Base-by-base conservation (phyloP, 2,329 filamentous ascomycete genomes). In the Amylocarpus encephaloides region DNA sequence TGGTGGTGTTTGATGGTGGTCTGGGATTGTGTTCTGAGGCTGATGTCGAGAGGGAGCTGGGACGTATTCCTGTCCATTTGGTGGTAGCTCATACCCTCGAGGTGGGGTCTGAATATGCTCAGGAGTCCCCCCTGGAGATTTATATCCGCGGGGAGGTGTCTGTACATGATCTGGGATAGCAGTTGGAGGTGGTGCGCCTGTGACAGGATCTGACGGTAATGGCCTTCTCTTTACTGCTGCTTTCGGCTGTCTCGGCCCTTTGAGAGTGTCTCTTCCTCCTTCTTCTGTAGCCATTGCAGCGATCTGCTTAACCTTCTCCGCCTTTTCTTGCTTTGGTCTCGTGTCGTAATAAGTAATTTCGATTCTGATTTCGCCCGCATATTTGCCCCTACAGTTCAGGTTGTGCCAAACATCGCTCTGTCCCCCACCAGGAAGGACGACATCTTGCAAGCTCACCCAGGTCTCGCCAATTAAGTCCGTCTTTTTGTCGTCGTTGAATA, bases 401-500 rank as follows among this genome's bases (percentile, higher is more conserved):
- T 76, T 83, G 66, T 96, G 91, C 93, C 93, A 98, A 49, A 88
- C 75, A 68, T 98, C 93, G 64, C 80, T 90, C 70, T 96, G 89
- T n/a, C 93, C 91, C 43, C 93, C 93, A 43, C 93, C 91, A 1
- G 83, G 75, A 16, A 91, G 77, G 55, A 98, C 79, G 61, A 98
- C 86, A 59, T 82, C 78, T 59, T 83, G 82, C 52, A 98, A 75
- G 64, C 88, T 86, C 51, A 97, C 80, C 85, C 88, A 96, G 6
- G 88, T 83, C 70, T 98, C 93, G 58, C 93, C 93, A 62, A 98
- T 96, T 57, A 98, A 70, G 59, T 98, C 93, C 0, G 92, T 97
- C 73, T 86, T 94, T 73, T 96, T 97, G 71, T 98, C 93, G 64
- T 98, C 93, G 66, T 95, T 96, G 73, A 98, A 98, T 5, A 97